These are phyloP conservation scores for Epichloe elymi DNA, from an alignment of 2,329 filamentous ascomycete genomes.

Conservation along the genomic window DNA sequence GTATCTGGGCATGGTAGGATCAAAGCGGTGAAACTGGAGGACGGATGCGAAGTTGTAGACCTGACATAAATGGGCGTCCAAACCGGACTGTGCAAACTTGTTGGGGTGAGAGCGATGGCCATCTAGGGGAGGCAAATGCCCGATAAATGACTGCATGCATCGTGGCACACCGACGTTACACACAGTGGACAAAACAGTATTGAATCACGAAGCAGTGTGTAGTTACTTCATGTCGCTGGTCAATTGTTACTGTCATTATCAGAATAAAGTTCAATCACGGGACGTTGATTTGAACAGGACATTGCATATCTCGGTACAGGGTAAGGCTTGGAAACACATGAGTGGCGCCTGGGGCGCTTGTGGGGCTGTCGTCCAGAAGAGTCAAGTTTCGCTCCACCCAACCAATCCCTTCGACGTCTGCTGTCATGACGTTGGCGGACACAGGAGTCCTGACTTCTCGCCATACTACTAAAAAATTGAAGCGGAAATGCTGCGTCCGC, in stretches of 20 bases:
- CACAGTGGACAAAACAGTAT: background rate
- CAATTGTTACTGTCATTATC: too few species aligned
- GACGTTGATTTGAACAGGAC: too few species aligned
- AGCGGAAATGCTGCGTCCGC: constrained; percentile 19
- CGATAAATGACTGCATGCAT: background rate
- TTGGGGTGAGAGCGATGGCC: too few species aligned
- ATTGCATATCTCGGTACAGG: too few species aligned
- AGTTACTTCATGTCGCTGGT: background rate
- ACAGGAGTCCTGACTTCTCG: background rate
- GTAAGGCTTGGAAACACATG: background rate
- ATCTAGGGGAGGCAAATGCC: too few species aligned
- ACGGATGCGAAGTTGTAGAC: background rate
- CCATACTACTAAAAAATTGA: constrained; percentile 7
- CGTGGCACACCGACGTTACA: background rate
- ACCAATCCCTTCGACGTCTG: background rate
- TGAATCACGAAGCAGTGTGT: background rate
- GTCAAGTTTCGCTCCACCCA: background rate
- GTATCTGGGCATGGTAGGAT: background rate
- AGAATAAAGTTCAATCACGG: too few species aligned
- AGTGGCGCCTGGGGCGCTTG: background rate
- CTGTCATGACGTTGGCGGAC: constrained; percentile 6
- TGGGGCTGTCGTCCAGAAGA: background rate
- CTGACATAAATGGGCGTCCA: background rate
- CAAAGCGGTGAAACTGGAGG: background rate
- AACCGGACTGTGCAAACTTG: too few species aligned